Base-by-base conservation (phyloP, 257 asterid genomes). In the Echium plantagineum region DNA sequence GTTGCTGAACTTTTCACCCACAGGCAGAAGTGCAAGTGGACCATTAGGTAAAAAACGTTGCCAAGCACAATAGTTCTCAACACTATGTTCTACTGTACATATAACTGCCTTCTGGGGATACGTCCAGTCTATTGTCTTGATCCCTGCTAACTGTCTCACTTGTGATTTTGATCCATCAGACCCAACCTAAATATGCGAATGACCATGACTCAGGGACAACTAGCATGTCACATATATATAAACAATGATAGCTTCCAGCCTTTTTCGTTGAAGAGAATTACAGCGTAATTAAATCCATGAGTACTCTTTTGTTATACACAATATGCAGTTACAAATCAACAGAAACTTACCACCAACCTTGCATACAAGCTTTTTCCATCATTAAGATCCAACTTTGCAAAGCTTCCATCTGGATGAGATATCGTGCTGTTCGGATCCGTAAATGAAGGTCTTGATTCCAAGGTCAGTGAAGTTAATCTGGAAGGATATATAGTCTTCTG, bases 161-260 rank as follows among this genome's bases (percentile, higher is more conserved):
- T 83, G 85, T 24, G 99, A 93, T 74, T 85, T 93, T 64, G 94
- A 89, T 51, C 99, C 99, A 69, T 93, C 99, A 1, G 99, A 84
- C 73, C 99, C 97, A 49, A 93, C 97, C 98, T 89, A 78, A 31
- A 58, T 63, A 47, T 64, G 61, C 16, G 68, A 5, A 18, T 49
- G 72, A 57, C 15, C 42, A 21, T 32, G 21, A 3, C 20, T 49
- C 42, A 55, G 16, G 46, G 46, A 5, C 13, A 35, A 35, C 46
- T 5, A 35, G 2, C 46, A 5, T 7, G 9, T 35, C 46, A 35
- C 9, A 35, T 35, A 2, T 35, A 24, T 3, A 24, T 35, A 35
- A 35, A 35, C 9, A 0, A 35, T 35, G 9, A 35, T 35, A 35
- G 10, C 13, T 35, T 35, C 32, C 32, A 28, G 32, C 32, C 5